Conservation (phyloP, 495 filamentous ascomycete genomes). For the Aspergillus homomorphus region DNA sequence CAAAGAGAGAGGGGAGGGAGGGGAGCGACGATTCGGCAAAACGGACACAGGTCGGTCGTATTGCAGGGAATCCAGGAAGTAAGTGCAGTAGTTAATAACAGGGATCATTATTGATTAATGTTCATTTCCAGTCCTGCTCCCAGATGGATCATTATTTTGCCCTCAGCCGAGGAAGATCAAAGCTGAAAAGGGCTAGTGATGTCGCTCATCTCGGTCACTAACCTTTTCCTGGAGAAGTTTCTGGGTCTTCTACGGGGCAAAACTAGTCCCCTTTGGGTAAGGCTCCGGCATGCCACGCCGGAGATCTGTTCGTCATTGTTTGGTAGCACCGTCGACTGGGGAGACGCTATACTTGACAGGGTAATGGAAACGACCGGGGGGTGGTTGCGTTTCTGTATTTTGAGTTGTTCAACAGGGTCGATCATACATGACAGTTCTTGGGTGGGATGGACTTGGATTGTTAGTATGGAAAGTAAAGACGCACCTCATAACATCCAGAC, state of each 20-base stretch:
- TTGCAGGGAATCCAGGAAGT: background rate
- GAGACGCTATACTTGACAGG: background rate
- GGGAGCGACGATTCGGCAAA: background rate
- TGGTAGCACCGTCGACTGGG: background rate
- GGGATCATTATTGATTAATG: background rate
- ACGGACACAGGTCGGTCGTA: background rate
- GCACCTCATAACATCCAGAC: background rate
- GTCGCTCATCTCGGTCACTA: constrained; percentile 9
- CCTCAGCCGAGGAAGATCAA: background rate
- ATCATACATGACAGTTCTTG: background rate
- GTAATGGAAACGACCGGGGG: background rate
- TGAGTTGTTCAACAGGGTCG: no score
- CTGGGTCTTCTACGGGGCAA: constrained; percentile 15
- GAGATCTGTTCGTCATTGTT: constrained; percentile 16
- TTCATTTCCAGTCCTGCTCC: background rate
- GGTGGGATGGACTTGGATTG: no score
- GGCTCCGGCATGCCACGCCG: constrained; percentile 19
- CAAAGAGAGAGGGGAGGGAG: background rate
- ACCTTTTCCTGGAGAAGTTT: constrained; percentile 16
- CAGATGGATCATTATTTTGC: background rate
- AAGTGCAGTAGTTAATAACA: background rate
- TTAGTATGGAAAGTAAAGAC: background rate
- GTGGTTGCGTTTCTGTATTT: background rate
- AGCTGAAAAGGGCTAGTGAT: background rate
- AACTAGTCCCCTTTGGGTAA: constrained; percentile 15